Conservation (phyloP, 441 rosid species). For the Gossypium armourianum region DNA sequence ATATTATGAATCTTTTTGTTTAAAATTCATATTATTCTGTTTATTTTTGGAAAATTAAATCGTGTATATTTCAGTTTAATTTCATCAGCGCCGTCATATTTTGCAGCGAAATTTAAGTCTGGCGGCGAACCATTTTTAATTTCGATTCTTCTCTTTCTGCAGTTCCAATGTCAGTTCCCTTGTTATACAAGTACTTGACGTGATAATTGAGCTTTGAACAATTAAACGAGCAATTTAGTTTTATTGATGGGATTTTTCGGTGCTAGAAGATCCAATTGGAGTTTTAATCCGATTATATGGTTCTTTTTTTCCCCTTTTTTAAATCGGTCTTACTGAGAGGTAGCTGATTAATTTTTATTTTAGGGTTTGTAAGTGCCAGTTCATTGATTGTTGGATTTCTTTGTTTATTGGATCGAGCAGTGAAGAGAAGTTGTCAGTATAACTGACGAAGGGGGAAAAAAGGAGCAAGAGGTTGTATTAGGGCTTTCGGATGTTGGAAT, state of each 20-base stretch:
- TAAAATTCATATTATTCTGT: too few relatives aligned
- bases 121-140: not conserved
- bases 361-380: conserved; percentile 9
- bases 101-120: not conserved
- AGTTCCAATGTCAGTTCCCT: not conserved
- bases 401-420: conserved; percentile 10
- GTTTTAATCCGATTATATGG: not conserved
- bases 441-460: not conserved
- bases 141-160: not conserved
- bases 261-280: conserved; percentile 2
- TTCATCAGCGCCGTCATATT: conserved; percentile 8
- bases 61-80: not conserved
- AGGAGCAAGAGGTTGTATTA: not conserved
- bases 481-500: conserved; percentile 8
- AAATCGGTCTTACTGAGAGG: not conserved
- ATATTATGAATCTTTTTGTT: not conserved
- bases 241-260: not conserved
- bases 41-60: not conserved
- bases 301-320: not conserved
- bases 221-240: conserved; percentile 5
- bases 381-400: not conserved
- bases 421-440: not conserved
- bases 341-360: not conserved
- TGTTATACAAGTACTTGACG: not conserved
- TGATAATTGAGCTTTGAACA: not conserved